Percentiles rank a stretch among this genome's conserved stretches.
phyloP scores from a whole-genome alignment of 2,329 filamentous ascomycete species.

The Thelonectria rubi region DNA sequence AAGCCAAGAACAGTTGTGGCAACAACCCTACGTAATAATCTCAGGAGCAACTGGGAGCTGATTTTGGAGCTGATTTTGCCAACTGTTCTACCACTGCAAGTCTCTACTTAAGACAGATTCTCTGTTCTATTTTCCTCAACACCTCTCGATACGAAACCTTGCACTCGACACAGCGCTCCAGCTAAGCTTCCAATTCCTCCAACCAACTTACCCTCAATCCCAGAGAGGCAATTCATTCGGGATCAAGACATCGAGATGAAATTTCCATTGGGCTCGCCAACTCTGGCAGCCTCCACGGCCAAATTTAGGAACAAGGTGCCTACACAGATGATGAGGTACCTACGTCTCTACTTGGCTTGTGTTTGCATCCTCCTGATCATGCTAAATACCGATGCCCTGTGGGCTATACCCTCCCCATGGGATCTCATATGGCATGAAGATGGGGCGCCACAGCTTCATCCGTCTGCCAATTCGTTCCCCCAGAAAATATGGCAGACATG shows the following conservation, averaged over 20 bases:
- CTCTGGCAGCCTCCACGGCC: slow-evolving; percentile 50
- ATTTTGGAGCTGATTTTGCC: background rate
- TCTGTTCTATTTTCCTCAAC: background rate
- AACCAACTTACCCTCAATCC: slow-evolving; percentile 26
- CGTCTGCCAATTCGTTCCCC: slow-evolving; percentile 57
- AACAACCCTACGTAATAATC: slow-evolving; percentile 3
- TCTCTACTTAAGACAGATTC: background rate
- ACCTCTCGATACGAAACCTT: slow-evolving; percentile 37
- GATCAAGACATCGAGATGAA: slow-evolving; percentile 34
- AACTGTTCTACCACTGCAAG: background rate
- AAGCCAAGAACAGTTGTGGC: background rate
- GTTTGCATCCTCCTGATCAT: slow-evolving; percentile 57
- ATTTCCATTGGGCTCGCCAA: slow-evolving; percentile 50
- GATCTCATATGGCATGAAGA: slow-evolving; percentile 27
- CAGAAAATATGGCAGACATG: slow-evolving; percentile 81
- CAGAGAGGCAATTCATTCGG: slow-evolving; percentile 16
- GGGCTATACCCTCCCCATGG: slow-evolving; percentile 40
- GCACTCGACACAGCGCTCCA: slow-evolving; percentile 35
- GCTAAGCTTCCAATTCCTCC: slow-evolving; percentile 35
- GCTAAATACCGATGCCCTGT: slow-evolving; percentile 55
- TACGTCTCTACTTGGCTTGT: slow-evolving; percentile 57
- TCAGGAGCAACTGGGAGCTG: background rate
- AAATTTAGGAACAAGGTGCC: slow-evolving; percentile 52
- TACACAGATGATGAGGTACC: slow-evolving; percentile 57
- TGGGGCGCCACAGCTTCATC: slow-evolving; percentile 15